Evolutionary conservation across 768 basidiomycete genomes (phyloP).

Genomic region (Mycena vulgaris): DNA sequence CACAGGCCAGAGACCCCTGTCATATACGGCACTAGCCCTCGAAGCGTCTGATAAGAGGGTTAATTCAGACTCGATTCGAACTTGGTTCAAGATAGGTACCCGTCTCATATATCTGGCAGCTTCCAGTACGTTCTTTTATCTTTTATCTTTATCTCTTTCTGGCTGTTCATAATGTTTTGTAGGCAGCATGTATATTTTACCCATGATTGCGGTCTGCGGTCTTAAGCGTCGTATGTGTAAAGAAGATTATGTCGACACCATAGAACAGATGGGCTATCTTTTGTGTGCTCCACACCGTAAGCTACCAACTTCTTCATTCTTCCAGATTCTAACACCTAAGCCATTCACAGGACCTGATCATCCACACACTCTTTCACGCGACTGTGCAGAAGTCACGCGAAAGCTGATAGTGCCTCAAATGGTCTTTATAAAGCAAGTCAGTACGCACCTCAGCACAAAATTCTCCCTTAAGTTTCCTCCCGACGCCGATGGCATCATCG

Average conservation of each 20-base stretch:
- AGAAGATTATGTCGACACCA: not conserved
- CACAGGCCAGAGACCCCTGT: too few species aligned
- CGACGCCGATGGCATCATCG: not conserved
- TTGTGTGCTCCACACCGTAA: not conserved
- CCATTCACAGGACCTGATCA: not conserved
- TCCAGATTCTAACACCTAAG: not conserved
- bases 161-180: not conserved
- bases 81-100: not conserved
- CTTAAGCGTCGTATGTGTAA: not conserved
- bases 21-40: not conserved
- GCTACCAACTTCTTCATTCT: not conserved
- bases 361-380: not conserved
- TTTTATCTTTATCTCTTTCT: not conserved
- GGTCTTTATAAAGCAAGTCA: not conserved
- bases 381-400: not conserved
- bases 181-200: constrained; percentile 20
- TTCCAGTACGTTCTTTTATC: not conserved
- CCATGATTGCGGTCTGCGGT: not conserved
- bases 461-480: not conserved
- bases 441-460: not conserved
- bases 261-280: not conserved
- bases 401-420: not conserved
- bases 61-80: not conserved
- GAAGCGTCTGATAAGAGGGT: not conserved
- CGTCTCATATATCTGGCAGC: constrained; percentile 15